Conservation (phyloP, 2,329 filamentous ascomycete genomes). For the Chaetomium sp. region DNA sequence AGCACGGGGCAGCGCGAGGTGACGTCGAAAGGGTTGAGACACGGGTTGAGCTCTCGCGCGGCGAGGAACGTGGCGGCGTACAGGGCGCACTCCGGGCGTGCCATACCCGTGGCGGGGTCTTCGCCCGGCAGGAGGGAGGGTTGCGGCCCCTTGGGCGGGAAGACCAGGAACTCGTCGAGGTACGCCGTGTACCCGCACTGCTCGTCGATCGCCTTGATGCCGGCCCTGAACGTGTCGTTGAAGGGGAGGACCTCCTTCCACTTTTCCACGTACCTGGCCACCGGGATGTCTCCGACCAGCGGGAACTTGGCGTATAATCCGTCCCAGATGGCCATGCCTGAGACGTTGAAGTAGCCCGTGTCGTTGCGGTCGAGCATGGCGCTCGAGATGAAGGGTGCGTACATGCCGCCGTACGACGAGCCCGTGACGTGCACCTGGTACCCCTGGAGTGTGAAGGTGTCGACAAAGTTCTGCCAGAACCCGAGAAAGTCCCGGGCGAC, state of each 20-base stretch:
- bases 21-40: conserved; percentile 13
- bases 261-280: conserved; percentile 10
- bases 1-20: conserved; percentile 16
- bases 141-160: conserved; percentile 11
- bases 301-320: conserved; percentile 16
- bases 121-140: conserved; percentile 11
- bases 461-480: conserved; percentile 74
- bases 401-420: conserved; percentile 23
- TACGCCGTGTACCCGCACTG: conserved; percentile 18
- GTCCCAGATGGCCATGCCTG: conserved; percentile 21
- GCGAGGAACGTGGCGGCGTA: conserved; percentile 2
- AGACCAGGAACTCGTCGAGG: conserved; percentile 16
- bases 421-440: conserved; percentile 71
- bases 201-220: conserved; percentile 11
- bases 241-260: conserved; percentile 7
- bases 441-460: conserved; percentile 64
- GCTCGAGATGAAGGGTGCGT: conserved; percentile 16
- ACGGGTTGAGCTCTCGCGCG: conserved; percentile 14
- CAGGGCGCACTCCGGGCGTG: conserved; percentile 5
- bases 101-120: conserved; percentile 4
- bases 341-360: conserved; percentile 11
- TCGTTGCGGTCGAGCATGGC: conserved; percentile 21
- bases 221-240: conserved; percentile 16
- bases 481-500: conserved; percentile 68
- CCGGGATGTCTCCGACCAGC: conserved; percentile 6